Percentiles rank a stretch among this genome's conserved stretches.
These are phyloP conservation scores for Zea luxurians DNA, from an alignment of 176 grass and related monocot species.

Conservation along the genomic window DNA sequence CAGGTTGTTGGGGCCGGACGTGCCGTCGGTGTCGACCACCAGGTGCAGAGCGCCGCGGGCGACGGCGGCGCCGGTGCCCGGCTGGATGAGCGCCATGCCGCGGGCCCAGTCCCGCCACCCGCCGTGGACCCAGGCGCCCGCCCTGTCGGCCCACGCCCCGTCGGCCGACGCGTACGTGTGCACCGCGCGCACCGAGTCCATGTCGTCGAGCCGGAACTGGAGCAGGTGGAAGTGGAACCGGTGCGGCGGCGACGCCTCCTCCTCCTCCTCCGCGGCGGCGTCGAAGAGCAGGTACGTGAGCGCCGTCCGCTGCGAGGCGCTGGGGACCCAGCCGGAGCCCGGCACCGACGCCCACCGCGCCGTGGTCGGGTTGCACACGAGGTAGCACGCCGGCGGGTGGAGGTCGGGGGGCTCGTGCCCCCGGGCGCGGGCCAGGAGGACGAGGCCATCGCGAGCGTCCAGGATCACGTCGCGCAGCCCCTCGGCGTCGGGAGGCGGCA, in stretches of 20 bases:
- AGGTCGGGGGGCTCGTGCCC: background rate
- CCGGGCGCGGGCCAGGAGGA: background rate
- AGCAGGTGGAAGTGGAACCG: background rate
- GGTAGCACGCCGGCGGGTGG: slow-evolving; percentile 16
- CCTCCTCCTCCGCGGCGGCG: background rate
- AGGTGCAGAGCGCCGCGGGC: background rate
- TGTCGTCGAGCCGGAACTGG: slow-evolving; percentile 1
- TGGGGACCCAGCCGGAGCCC: background rate
- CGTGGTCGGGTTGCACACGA: slow-evolving; percentile 15
- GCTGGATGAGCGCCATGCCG: slow-evolving; percentile 14
- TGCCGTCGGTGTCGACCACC: slow-evolving; percentile 2
- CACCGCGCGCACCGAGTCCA: background rate
- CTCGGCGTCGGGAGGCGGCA: background rate
- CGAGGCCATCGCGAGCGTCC: background rate
- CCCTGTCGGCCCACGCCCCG: background rate
- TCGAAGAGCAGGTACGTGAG: slow-evolving; percentile 14
- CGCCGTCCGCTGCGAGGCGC: background rate
- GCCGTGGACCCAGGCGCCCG: background rate
- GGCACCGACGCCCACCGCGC: background rate
- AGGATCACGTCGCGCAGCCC: slow-evolving; percentile 1
- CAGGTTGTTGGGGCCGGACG: background rate
- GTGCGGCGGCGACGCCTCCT: no score
- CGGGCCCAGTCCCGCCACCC: slow-evolving; percentile 9
- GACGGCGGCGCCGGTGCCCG: slow-evolving; percentile 1
- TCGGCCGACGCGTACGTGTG: background rate